Evolutionary conservation across 2,329 filamentous ascomycete genomes (phyloP).

Genomic region (Talaromyces islandicus): DNA sequence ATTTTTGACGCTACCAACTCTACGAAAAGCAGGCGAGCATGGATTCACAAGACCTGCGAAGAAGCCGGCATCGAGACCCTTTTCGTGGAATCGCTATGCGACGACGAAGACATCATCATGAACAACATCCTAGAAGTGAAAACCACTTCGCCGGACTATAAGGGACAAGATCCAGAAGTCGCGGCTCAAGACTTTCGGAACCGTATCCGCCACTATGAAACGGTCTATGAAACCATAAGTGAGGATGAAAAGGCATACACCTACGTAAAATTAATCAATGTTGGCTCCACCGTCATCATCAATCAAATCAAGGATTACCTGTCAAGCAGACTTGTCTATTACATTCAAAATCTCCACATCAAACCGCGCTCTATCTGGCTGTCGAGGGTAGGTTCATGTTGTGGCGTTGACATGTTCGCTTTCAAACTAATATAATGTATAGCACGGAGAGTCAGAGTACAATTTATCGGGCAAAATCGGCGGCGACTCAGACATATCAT

Average conservation of each 20-base stretch:
- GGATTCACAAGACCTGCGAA: slow-evolving; percentile 78
- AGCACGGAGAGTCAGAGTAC: slow-evolving; percentile 93
- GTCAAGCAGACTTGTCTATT: slow-evolving; percentile 94
- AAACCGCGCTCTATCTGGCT: slow-evolving; percentile 95
- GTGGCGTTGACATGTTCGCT: not conserved
- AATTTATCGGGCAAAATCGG: slow-evolving; percentile 89
- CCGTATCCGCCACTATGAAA: slow-evolving; percentile 94
- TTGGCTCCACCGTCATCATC: slow-evolving; percentile 94
- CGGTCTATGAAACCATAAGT: slow-evolving; percentile 90
- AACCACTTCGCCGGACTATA: slow-evolving; percentile 90
- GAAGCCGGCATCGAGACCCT: slow-evolving; percentile 78
- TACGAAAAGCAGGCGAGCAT: slow-evolving; percentile 79
- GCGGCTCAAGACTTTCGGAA: slow-evolving; percentile 89
- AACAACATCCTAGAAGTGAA: slow-evolving; percentile 97
- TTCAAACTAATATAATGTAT: slow-evolving; percentile 14
- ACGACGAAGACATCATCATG: slow-evolving; percentile 95
- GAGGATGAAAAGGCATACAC: slow-evolving; percentile 82
- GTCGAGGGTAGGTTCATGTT: slow-evolving; percentile 66
- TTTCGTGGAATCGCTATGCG: slow-evolving; percentile 95
- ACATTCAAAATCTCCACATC: slow-evolving; percentile 97
- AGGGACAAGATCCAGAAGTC: slow-evolving; percentile 85
- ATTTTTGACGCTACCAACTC: slow-evolving; percentile 97
- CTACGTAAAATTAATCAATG: slow-evolving; percentile 96
- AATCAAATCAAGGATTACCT: slow-evolving; percentile 96
- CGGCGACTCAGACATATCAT: slow-evolving; percentile 80